Evolutionary conservation across 139 green algal species (phyloP).

Genomic region (Micromonas commoda): DNA sequence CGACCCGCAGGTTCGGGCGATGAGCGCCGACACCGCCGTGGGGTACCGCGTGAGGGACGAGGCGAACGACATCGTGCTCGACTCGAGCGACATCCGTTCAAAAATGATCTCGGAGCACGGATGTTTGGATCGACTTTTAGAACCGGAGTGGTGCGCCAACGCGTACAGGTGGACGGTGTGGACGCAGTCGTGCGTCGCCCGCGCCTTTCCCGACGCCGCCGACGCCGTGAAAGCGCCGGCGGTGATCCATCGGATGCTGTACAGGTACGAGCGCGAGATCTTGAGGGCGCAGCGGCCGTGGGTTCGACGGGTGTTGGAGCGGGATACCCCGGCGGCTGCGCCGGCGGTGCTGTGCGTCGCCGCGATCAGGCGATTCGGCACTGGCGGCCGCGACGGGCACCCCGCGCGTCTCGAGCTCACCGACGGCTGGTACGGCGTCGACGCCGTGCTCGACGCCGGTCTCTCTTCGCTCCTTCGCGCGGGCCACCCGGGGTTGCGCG

Average conservation of each 20-base stretch:
- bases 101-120: background rate
- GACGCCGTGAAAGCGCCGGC: background rate
- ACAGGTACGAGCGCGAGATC: conserved; percentile 3
- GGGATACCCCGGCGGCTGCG: background rate
- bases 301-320: background rate
- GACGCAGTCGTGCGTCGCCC: conserved; percentile 11
- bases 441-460: background rate
- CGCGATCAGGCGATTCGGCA: background rate
- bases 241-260: conserved; percentile 9
- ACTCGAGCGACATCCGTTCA: background rate
- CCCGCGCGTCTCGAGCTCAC: background rate
- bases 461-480: background rate
- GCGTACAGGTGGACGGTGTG: conserved; percentile 12
- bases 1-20: background rate
- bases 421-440: conserved; percentile 6
- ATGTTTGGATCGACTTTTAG: background rate
- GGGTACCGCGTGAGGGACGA: background rate
- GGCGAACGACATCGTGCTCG: background rate
- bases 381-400: background rate
- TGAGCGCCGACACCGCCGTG: conserved; percentile 11
- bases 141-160: background rate
- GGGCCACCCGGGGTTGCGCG: background rate
- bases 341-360: background rate
- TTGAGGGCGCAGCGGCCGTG: background rate
- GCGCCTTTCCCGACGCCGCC: background rate